Conservation (phyloP, 192 early-diverging fungal genomes). For the Backusella luteola region DNA sequence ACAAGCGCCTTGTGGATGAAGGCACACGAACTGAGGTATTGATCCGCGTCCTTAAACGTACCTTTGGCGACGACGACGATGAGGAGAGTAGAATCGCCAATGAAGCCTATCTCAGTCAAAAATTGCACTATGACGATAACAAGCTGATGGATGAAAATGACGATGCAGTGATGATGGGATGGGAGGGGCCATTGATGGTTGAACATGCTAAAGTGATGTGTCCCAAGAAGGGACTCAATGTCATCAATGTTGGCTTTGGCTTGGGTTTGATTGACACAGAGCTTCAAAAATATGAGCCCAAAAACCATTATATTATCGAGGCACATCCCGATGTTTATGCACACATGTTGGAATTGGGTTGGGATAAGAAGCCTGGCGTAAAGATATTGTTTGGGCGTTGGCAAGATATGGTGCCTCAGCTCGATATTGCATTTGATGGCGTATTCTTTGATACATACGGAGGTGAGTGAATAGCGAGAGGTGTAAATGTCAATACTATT, state of each 20-base stretch:
- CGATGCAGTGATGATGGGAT: conserved; percentile 98
- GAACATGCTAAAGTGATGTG: conserved; percentile 81
- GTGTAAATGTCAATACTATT: too few relatives aligned
- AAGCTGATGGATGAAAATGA: conserved; percentile 80
- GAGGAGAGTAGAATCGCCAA: conserved; percentile 57
- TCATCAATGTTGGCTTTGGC: conserved; percentile 85
- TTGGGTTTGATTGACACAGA: conserved; percentile 87
- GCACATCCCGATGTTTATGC: conserved; percentile 96
- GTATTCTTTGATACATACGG: conserved; percentile 96
- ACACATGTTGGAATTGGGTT: conserved; percentile 79
- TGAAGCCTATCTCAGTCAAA: conserved; percentile 73
- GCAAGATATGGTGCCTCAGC: conserved; percentile 80
- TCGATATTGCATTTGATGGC: conserved; percentile 79
- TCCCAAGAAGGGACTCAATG: conserved; percentile 51
- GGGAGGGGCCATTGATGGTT: conserved; percentile 93
- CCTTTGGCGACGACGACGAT: conserved; percentile 38
- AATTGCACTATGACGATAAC: conserved; percentile 79
- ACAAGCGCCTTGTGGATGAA: conserved; percentile 77
- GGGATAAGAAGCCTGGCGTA: conserved; percentile 84
- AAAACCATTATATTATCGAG: conserved; percentile 89
- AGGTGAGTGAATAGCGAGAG: conserved; percentile 13
- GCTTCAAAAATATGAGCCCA: conserved; percentile 72
- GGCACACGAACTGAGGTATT: conserved; percentile 85
- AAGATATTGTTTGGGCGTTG: conserved; percentile 88
- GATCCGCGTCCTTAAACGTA: conserved; percentile 50